phyloP scores from a whole-genome alignment of 2,329 filamentous ascomycete species.

The Biscogniauxia mediterranea region DNA sequence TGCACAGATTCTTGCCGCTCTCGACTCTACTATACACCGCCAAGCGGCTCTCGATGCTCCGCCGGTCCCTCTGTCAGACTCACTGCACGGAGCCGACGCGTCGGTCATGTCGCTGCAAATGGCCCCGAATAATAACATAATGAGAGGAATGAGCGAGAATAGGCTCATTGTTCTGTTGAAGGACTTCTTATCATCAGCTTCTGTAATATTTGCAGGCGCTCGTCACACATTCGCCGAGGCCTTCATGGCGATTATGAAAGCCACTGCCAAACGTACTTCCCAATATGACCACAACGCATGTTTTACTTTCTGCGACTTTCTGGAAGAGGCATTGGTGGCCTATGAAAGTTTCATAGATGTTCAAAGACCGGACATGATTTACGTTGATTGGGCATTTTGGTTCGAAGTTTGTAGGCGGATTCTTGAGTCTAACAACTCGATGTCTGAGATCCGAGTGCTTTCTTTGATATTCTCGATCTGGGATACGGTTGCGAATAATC shows the following conservation, averaged over 20 bases:
- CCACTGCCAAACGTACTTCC: constrained; percentile 71
- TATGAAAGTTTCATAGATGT: constrained; percentile 47
- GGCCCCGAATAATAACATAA: constrained; percentile 62
- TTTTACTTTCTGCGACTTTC: constrained; percentile 86
- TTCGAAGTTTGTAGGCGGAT: constrained; percentile 76
- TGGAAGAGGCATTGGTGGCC: constrained; percentile 76
- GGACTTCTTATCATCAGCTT: constrained; percentile 64
- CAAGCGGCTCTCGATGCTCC: constrained; percentile 55
- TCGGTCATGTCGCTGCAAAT: constrained; percentile 62
- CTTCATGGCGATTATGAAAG: constrained; percentile 71
- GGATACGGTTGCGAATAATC: constrained; percentile 67
- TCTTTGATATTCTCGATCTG: constrained; percentile 80
- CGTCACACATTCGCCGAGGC: constrained; percentile 73
- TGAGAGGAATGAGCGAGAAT: constrained; percentile 85
- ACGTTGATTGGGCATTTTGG: constrained; percentile 83
- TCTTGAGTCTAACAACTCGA: constrained; percentile 79
- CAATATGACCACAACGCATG: constrained; percentile 80
- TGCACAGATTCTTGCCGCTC: constrained; percentile 72
- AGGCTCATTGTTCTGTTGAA: constrained; percentile 77
- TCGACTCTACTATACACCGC: constrained; percentile 83
- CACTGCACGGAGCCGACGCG: constrained; percentile 59
- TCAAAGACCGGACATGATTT: constrained; percentile 36
- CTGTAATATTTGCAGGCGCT: constrained; percentile 38
- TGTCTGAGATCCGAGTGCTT: constrained; percentile 83
- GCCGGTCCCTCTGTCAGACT: constrained; percentile 45